Percentiles rank a stretch among this genome's conserved stretches.
Conservation (phyloP, 1,284 basidiomycete genomes). For the Amylostereum areolatum region DNA sequence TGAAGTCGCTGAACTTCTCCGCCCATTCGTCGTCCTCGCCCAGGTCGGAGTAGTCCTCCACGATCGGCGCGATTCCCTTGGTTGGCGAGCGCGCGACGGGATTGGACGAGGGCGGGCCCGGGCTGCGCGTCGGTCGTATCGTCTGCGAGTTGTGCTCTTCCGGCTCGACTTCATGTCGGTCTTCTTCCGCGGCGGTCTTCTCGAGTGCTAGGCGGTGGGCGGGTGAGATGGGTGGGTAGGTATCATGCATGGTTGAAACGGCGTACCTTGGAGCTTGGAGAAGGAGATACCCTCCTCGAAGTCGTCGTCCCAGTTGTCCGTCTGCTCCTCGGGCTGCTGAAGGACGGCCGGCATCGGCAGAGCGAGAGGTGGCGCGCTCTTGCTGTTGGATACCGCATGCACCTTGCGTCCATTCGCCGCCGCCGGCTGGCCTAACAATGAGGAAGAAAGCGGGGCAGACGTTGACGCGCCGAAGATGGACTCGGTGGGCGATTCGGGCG, state of each 20-base stretch:
- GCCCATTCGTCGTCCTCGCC: constrained; percentile 73
- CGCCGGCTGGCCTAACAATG: constrained; percentile 16
- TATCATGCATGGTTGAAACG: background rate
- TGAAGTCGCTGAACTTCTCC: constrained; percentile 77
- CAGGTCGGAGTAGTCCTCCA: constrained; percentile 90
- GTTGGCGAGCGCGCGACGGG: constrained; percentile 49
- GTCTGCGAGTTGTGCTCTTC: constrained; percentile 57
- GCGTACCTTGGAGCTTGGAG: constrained; percentile 72
- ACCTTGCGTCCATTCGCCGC: constrained; percentile 11
- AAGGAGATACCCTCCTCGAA: constrained; percentile 92
- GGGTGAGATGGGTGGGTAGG: constrained; percentile 1
- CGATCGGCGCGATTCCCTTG: constrained; percentile 51
- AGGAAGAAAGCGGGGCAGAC: constrained; percentile 14
- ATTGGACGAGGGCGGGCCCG: constrained; percentile 39
- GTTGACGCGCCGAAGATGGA: constrained; percentile 14
- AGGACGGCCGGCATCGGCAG: constrained; percentile 35
- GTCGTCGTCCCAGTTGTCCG: constrained; percentile 96
- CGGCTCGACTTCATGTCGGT: background rate
- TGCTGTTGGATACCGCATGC: constrained; percentile 10
- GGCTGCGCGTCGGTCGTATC: constrained; percentile 65
- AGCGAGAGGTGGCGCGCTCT: constrained; percentile 18
- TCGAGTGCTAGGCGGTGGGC: constrained; percentile 44
- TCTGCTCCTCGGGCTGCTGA: constrained; percentile 74
- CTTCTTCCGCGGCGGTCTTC: constrained; percentile 49
- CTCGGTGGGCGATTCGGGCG: constrained; percentile 24